Evolutionary conservation across 768 basidiomycete genomes (phyloP).

Genomic region (Amanita rubescens): DNA sequence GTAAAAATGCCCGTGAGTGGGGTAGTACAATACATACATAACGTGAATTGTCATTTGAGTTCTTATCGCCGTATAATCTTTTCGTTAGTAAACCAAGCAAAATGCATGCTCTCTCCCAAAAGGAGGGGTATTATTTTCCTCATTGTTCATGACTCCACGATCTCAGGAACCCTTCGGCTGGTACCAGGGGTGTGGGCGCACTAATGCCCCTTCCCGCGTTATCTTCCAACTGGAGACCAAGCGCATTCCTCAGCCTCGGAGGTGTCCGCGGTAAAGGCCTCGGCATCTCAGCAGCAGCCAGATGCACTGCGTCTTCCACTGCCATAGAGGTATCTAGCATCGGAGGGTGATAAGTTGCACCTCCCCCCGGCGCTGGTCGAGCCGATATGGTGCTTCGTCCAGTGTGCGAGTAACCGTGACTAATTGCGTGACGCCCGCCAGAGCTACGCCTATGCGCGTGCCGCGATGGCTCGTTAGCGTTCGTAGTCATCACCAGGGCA

Average conservation of each 20-base stretch:
- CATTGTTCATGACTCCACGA: conserved; percentile 21
- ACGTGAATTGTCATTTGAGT: too few species aligned
- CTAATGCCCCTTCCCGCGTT: conserved; percentile 16
- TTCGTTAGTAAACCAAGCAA: neutral
- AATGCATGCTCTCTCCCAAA: too few species aligned
- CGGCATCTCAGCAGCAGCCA: conserved; percentile 6
- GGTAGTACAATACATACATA: neutral
- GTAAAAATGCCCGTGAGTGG: neutral
- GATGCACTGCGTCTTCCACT: conserved; percentile 1
- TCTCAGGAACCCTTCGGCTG: conserved; percentile 22
- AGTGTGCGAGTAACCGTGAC: neutral
- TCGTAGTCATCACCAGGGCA: neutral
- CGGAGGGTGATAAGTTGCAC: neutral
- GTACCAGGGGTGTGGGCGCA: conserved; percentile 27
- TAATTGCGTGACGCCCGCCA: neutral
- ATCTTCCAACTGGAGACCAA: conserved; percentile 21
- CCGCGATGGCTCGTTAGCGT: neutral
- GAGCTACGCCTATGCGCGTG: neutral
- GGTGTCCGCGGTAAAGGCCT: conserved; percentile 4
- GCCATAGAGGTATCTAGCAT: neutral
- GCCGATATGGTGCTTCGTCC: too few species aligned
- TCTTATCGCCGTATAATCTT: neutral
- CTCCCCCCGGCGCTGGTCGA: neutral
- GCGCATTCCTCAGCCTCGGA: conserved; percentile 16
- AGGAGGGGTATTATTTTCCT: neutral